Evolutionary conservation across 768 basidiomycete species (phyloP), one percentile per base, ranked within the genome.

Genomic region (Pleurotus citrinopileatus): DNA sequence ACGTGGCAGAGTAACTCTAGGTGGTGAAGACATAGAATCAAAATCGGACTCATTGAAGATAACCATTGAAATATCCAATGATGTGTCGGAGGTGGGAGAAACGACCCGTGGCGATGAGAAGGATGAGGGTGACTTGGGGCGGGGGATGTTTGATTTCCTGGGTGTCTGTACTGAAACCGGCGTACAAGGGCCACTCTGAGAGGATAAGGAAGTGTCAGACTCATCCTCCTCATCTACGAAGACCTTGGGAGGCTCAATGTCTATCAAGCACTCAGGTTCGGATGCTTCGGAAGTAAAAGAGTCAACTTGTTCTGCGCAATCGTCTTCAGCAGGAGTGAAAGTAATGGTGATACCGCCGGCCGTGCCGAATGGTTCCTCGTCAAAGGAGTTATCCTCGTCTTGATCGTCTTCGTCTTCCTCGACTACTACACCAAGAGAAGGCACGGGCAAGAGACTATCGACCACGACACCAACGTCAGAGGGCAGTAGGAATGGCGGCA

Each of bases 311-410:
- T 55, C 58, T 57, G 27, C 51, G n/a, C 26, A 5, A n/a, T 63
- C 62, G 55, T 71, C 63, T 19, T 64, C 70, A n/a, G 89, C 84
- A 17, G 84, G 80, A 2, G 80, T 82, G 57, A 91, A 89, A 2
- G 78, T 86, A 60, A 91, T 89, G 57, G 78, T 82, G 63, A 91
- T 87, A 4, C 89, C 89, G 27, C 84, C 81, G 38, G 81, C 79
- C 53, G 86, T 81, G 26, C 83, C 84, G 52, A 82, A 74, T 59
- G 83, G 77, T 38, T 81, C 77, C 19, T 75, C 75, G 12, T 78
- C 77, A 13, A 51, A 20, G 15, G 34, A 20, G 22, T 72, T 72
- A 12, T 77, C 72, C 3, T 61, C 60, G 17, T 65, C 56, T 29
- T 61, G 54, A 48, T 59, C 56, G 1, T 62, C 66, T 34, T 64